Conservation (phyloP, 2,329 filamentous ascomycete genomes). For the Paradendryphiella salina region DNA sequence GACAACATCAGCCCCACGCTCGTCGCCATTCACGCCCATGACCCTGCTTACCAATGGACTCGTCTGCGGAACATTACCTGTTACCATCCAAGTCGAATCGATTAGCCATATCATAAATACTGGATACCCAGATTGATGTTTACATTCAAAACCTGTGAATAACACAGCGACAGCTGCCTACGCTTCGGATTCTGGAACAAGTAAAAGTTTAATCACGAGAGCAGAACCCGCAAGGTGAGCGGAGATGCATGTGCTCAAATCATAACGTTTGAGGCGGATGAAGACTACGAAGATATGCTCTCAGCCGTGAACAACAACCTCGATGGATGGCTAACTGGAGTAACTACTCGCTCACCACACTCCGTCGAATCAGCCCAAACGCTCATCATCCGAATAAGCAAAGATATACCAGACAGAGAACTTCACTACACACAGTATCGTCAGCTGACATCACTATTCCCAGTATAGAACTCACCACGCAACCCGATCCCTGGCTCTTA, state of each 20-base stretch:
- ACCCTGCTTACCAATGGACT: constrained; percentile 14
- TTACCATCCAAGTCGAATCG: constrained; percentile 1
- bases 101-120: constrained; percentile 5
- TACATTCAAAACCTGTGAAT: background rate
- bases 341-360: background rate
- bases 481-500: background rate
- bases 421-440: constrained; percentile 4
- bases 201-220: background rate
- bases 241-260: background rate
- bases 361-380: background rate
- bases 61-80: constrained; percentile 8
- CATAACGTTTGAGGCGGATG: background rate
- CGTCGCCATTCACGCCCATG: constrained; percentile 4
- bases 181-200: background rate
- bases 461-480: background rate
- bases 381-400: background rate
- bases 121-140: constrained; percentile 8
- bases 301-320: background rate
- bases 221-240: background rate
- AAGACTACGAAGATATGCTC: background rate
- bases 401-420: constrained; percentile 1
- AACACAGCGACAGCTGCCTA: background rate
- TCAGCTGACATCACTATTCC: constrained; percentile 5
- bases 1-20: constrained; percentile 8
- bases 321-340: background rate